These are phyloP conservation scores for Canariomyces notabilis DNA, from an alignment of 2,329 filamentous ascomycete species.

Conservation along the genomic window DNA sequence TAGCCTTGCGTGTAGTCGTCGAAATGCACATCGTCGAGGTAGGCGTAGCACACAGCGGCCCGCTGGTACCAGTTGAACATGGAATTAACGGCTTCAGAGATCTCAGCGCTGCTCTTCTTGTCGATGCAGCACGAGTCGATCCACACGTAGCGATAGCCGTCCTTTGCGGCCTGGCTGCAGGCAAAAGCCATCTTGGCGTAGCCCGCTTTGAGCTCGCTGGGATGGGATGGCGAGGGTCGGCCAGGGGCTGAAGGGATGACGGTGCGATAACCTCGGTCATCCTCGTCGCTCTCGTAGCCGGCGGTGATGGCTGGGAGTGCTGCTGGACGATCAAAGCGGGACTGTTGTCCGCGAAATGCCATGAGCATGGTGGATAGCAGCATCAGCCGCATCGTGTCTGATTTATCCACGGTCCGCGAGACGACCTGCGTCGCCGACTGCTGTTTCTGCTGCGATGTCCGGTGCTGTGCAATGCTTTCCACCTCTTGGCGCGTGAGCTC, in stretches of 20 bases:
- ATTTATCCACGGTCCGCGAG: slow-evolving; percentile 23
- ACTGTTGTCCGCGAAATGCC: slow-evolving; percentile 20
- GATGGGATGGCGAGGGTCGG: slow-evolving; percentile 5
- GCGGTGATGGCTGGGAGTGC: slow-evolving; percentile 4
- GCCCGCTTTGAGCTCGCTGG: slow-evolving; percentile 23
- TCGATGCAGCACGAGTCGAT: slow-evolving; percentile 37
- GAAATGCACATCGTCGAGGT: slow-evolving; percentile 29
- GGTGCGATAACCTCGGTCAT: slow-evolving; percentile 1
- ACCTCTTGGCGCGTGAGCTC: slow-evolving; percentile 18
- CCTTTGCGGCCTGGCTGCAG: slow-evolving; percentile 26
- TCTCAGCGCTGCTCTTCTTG: slow-evolving; percentile 31
- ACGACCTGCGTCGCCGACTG: not conserved
- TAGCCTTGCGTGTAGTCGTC: slow-evolving; percentile 15
- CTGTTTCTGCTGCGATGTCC: slow-evolving; percentile 7
- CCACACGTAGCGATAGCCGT: slow-evolving; percentile 30
- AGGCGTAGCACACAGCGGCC: slow-evolving; percentile 31
- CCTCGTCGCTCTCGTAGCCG: slow-evolving; percentile 10
- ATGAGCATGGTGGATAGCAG: slow-evolving; percentile 21
- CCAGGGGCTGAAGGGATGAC: not conserved
- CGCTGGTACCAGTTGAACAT: slow-evolving; percentile 33
- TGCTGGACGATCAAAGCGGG: not conserved
- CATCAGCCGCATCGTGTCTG: slow-evolving; percentile 31
- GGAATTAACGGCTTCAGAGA: slow-evolving; percentile 35
- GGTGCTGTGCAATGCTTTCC: slow-evolving; percentile 17
- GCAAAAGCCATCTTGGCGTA: slow-evolving; percentile 32